A percentile compares a stretch with the other conserved stretches of the same genome.
Evolutionary conservation across 2,329 filamentous ascomycete species (phyloP).

Genomic region (Ascochyta lentis): DNA sequence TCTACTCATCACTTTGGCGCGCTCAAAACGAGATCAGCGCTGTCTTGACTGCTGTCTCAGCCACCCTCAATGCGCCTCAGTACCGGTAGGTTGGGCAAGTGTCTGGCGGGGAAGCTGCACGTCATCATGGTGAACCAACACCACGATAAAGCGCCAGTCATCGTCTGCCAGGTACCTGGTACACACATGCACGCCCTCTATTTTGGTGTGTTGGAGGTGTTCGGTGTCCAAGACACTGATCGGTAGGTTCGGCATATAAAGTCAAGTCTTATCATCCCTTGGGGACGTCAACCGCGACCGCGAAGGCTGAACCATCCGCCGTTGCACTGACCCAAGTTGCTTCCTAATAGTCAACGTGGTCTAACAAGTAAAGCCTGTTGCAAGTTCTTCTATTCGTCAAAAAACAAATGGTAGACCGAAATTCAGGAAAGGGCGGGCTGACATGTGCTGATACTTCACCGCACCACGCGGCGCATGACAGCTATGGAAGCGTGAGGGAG

Average conservation of each 20-base stretch:
- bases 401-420: not conserved
- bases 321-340: slow-evolving; percentile 24
- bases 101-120: slow-evolving; percentile 11
- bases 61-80: slow-evolving; percentile 7
- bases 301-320: not conserved
- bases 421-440: not conserved
- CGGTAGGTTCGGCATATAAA: not conserved
- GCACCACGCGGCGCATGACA: slow-evolving; percentile 10
- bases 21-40: not conserved
- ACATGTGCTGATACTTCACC: slow-evolving; percentile 2
- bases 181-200: slow-evolving; percentile 7
- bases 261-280: slow-evolving; percentile 20
- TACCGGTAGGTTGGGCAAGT: not conserved
- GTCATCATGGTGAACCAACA: slow-evolving; percentile 4
- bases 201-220: not conserved
- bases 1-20: not conserved
- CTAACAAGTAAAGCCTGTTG: not conserved
- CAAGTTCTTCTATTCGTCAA: not conserved
- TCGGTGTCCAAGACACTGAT: slow-evolving; percentile 13
- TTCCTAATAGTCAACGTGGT: not conserved
- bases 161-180: slow-evolving; percentile 15
- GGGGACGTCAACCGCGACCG: not conserved
- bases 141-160: slow-evolving; percentile 6
- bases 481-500: slow-evolving; percentile 9
- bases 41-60: slow-evolving; percentile 9